Base-by-base conservation (phyloP, 768 basidiomycete genomes). In the Sporobolomyces phaffii region DNA sequence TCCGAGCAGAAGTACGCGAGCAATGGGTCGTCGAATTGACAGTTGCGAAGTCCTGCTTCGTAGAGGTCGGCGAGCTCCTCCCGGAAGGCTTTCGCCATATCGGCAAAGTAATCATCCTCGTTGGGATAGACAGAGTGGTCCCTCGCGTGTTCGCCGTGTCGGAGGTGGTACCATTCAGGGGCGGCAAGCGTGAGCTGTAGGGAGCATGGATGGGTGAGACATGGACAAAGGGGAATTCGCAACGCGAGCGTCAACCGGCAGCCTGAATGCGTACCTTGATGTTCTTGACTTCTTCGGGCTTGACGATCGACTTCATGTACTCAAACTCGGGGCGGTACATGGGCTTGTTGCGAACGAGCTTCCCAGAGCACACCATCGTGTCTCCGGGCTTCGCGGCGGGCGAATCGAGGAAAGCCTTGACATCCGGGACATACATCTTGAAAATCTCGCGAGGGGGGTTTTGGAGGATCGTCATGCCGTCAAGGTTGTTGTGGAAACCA, bases 181-280 rank as follows among this genome's bases (percentile, higher is more conserved):
- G 40, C 41, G 7, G 56, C 56, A 29, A 58, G 56, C 17, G 56
- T 58, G 43, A 58, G 56, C 56, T 56, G 40, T n/a, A 38, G 1
- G 2, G 22, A n/a, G n/a, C 28, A 62, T 26, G 22, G 67, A 24
- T 24, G 47, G 24, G 75, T 86, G 85, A 76, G 84, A 85, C 24
- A 40, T 38, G n/a, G n/a, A n/a, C n/a, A n/a, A n/a, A n/a, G n/a
- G n/a, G n/a, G n/a, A n/a, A n/a, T n/a, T n/a, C n/a, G n/a, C n/a
- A 83, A 65, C 26, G 28, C 28, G 33, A 15, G 9, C 33, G n/a
- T 22, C 14, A 18, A n/a, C n/a, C n/a, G n/a, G n/a, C n/a, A n/a
- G n/a, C n/a, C n/a, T 14, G 84, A 85, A 77, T 87, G 79, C 18
- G 85, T 88, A 89, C 73, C 76, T 90, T 89, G 76, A 89, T 82